Evolutionary conservation across 352 stramenopile genomes (phyloP).

Genomic region (Phytophthora tubulina): DNA sequence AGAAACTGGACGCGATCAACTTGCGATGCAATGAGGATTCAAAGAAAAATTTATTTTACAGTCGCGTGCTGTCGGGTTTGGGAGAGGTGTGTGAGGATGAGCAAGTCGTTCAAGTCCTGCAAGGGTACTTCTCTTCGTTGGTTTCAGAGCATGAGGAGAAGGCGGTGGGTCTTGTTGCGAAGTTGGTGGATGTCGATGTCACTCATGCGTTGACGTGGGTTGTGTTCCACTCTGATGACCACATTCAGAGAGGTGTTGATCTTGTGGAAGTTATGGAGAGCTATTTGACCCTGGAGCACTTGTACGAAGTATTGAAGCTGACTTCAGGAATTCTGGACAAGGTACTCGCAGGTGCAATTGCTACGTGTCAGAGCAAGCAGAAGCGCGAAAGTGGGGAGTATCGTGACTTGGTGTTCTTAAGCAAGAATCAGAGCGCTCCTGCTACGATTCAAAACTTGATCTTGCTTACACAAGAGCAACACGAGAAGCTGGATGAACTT

Average conservation of each 20-base stretch:
- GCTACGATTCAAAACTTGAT: conserved; percentile 12
- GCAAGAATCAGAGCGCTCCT: conserved; percentile 37
- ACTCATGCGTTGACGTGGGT: conserved; percentile 79
- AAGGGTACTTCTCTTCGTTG: conserved; percentile 55
- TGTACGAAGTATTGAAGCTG: conserved; percentile 55
- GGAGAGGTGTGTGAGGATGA: conserved; percentile 72
- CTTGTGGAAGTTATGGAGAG: conserved; percentile 50
- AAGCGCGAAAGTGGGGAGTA: conserved; percentile 31
- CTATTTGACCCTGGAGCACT: conserved; percentile 59
- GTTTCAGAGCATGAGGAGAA: conserved; percentile 27
- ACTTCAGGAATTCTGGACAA: conserved; percentile 39
- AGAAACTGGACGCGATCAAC: conserved; percentile 65
- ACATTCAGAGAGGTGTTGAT: conserved; percentile 23
- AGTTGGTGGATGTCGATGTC: conserved; percentile 77
- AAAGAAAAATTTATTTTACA: conserved; percentile 47
- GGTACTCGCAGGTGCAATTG: conserved; percentile 27
- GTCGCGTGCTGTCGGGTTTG: conserved; percentile 61
- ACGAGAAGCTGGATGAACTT: conserved; percentile 42
- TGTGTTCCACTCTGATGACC: conserved; percentile 63
- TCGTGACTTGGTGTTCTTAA: conserved; percentile 53
- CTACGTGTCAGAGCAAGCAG: conserved; percentile 12
- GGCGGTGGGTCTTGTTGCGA: conserved; percentile 48
- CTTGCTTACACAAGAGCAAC: conserved; percentile 41
- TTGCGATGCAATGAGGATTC: conserved; percentile 42
- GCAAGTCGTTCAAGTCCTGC: conserved; percentile 42